phyloP scores from a whole-genome alignment of 2,329 filamentous ascomycete species.

The Pseudogymnoascus sp. region DNA sequence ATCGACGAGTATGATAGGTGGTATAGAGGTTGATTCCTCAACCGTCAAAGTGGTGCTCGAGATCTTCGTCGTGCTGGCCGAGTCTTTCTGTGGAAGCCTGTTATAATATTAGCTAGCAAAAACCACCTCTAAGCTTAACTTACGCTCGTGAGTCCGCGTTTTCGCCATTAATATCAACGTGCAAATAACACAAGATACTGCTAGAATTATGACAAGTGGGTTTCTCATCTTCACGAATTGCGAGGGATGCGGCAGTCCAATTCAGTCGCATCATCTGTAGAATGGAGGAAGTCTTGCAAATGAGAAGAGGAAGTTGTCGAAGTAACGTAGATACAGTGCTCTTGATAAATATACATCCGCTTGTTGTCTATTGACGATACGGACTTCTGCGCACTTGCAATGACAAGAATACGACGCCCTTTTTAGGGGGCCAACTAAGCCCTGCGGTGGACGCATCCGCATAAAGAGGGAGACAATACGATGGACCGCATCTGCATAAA shows the following conservation, averaged over 20 bases:
- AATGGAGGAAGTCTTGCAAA: background rate
- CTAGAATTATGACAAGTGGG: conserved; percentile 11
- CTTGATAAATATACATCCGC: background rate
- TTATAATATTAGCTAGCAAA: background rate
- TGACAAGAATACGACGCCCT: no score
- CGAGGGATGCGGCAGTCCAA: conserved; percentile 3
- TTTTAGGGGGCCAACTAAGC: no score
- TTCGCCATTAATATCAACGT: conserved; percentile 11
- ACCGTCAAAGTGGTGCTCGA: background rate
- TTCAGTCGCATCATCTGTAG: conserved; percentile 11
- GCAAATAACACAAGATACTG: conserved; percentile 10
- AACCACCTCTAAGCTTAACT: background rate
- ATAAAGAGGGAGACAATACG: background rate
- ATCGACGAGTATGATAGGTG: background rate
- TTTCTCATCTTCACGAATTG: conserved; percentile 14
- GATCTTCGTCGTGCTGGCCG: background rate
- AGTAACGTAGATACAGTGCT: background rate
- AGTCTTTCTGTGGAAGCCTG: background rate
- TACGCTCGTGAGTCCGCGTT: conserved; percentile 8
- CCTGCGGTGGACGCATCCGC: no score
- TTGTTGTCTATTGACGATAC: background rate
- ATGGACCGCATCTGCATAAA: background rate
- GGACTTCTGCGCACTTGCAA: no score
- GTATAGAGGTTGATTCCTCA: background rate
- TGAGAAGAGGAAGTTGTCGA: background rate